Evolutionary conservation across 371 early-diverging fungal genomes (phyloP), one percentile per base, ranked within the genome.

Genomic region (Coemansia sp.): DNA sequence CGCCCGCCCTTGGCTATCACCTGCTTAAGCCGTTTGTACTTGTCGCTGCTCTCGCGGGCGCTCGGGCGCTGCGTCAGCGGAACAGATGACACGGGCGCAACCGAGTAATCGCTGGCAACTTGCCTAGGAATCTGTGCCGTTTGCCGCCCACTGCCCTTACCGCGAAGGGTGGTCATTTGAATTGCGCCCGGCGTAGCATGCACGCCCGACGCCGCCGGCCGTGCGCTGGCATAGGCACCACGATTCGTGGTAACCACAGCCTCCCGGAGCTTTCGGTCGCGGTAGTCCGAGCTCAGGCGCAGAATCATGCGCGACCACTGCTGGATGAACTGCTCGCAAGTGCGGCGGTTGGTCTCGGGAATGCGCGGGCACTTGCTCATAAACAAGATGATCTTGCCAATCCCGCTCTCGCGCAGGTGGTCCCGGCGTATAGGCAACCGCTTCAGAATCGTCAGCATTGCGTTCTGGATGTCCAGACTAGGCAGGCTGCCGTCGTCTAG

Each of bases 401-500:
- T 84, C 33, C 88, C 88, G 63, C 93, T 94, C 62, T 90, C 90
- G 14, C 93, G 84, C 45, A 99, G 81, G 65, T 97, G 93, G 58
- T 92, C 88, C 40, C 88, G 90, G n/a, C 82, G 81, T 58, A 97
- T 90, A 2, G 91, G 92, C 82, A 90, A 84, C 70, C 86, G 86
- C 33, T 80, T 80, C 61, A 99, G 77, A 4, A 88, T 71, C 26
- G 85, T 85, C 14, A 99, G 76, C 83, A 99, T 82, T 35, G 85
- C 85, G 61, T 81, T 85, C 72, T 95, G 98, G 59, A 99, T 90
- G 65, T 94, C 94, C 61, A 95, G 82, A 72, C 86, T 90, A 6
- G 99, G 99, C 67, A 99, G 79, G 3, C 96, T 90, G 10, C 92
- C 90, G 79, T 99, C 99, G 39, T 93, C 89, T 34, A 98, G 81